Base-by-base conservation (phyloP, 192 early-diverging fungal genomes). In the Pilaira anomala region DNA sequence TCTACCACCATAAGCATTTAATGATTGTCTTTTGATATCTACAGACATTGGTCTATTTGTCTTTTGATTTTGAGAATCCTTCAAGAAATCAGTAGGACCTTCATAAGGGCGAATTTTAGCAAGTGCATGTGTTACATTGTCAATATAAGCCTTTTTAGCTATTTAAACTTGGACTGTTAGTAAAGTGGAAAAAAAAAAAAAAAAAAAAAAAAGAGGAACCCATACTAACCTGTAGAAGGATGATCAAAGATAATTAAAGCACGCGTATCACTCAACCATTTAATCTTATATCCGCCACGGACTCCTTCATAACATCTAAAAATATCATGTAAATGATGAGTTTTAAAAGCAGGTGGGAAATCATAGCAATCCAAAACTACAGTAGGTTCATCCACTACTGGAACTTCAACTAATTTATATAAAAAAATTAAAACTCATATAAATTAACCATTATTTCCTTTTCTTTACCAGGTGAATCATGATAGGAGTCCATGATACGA, bases 181-280 rank as follows among this genome's bases (percentile, higher is more conserved):
- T 53, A n/a, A 26, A 18, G 26, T 28, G 22, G 8, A 50, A 18
- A 25, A 1, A 25, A 9, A 4, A 50, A 18, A 45, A 45, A 21
- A 48, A 48, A 42, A 18, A 9, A 4, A 50, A 18, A 45, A 45
- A 21, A 48, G 22, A 42, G 7, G 26, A 12, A 14, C 11, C 16
- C 29, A 16, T 14, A 21, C 48, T 67, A 77, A 87, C 86, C 87
- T 45, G 83, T 80, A 26, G 76, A 66, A 21, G 85, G 80, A 64
- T 86, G 84, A 42, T 77, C 76, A 71, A 91, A 91, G 28, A 89
- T 85, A 26, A 84, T 77, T n/a, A 88, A 66, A n/a, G 86, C 85
- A 57, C 78, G 74, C 16, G 87, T 87, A 66, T 90, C 88, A 66
- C 82, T 78, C n/a, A 88, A 44, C 89, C 89, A 91, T 58, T 89